A percentile compares a stretch with the other conserved stretches of the same genome.
phyloP scores from a whole-genome alignment of 805 yeast genomes.

The Wickerhamomyces pijperi region DNA sequence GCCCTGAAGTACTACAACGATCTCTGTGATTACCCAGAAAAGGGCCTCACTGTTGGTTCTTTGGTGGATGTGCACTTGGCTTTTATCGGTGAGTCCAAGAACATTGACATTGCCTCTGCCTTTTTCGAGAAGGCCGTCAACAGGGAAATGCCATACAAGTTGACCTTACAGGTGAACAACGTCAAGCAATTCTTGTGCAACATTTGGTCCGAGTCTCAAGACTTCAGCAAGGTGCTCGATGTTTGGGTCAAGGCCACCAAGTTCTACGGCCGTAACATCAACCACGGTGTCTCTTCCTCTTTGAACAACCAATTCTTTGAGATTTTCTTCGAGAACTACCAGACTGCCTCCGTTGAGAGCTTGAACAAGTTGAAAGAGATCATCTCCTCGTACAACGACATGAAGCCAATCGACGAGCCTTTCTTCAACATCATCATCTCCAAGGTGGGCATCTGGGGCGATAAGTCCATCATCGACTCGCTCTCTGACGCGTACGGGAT shows the following conservation, averaged over 20 bases:
- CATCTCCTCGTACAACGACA: conserved; percentile 41
- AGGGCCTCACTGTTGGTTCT: conserved; percentile 30
- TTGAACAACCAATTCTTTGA: conserved; percentile 59
- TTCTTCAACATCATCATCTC: conserved; percentile 69
- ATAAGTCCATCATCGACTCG: conserved; percentile 51
- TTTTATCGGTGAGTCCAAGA: conserved; percentile 70
- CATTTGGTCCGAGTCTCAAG: conserved; percentile 43
- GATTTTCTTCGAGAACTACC: conserved; percentile 50
- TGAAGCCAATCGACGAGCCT: conserved; percentile 63
- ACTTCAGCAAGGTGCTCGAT: conserved; percentile 45
- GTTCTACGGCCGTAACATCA: conserved; percentile 45
- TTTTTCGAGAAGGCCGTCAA: conserved; percentile 66
- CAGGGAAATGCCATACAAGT: conserved; percentile 61
- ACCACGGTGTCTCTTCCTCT: conserved; percentile 63
- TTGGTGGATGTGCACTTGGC: conserved; percentile 66
- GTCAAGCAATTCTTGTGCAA: conserved; percentile 54
- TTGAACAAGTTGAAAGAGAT: conserved; percentile 44
- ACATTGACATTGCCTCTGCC: conserved; percentile 56
- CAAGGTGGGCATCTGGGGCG: conserved; percentile 57
- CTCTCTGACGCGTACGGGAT: conserved; percentile 47
- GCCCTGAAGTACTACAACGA: conserved; percentile 57
- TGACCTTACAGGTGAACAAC: conserved; percentile 62
- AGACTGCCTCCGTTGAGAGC: conserved; percentile 40
- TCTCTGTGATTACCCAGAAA: conserved; percentile 39
- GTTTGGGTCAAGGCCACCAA: conserved; percentile 54